A percentile compares a stretch with the other conserved stretches of the same genome.
Evolutionary conservation across 2,329 filamentous ascomycete species (phyloP).

Genomic region (Epichloe sibirici): DNA sequence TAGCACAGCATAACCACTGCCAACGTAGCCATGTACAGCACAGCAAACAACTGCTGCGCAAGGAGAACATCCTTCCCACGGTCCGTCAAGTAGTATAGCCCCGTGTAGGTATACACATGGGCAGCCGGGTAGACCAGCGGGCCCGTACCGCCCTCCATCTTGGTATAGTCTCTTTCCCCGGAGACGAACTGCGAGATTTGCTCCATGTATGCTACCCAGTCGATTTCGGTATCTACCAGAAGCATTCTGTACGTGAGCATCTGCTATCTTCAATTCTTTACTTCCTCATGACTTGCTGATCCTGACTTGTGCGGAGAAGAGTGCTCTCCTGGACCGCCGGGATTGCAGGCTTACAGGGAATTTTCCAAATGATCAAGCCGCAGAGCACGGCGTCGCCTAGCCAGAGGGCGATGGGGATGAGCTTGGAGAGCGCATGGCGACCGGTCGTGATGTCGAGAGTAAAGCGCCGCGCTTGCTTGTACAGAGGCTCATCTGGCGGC

Average conservation of each 20-base stretch:
- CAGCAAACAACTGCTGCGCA: conserved; percentile 76
- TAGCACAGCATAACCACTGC: conserved; percentile 76
- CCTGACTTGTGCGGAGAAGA: too few species aligned
- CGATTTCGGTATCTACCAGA: conserved; percentile 76
- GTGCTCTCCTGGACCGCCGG: too few species aligned
- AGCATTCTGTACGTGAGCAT: not conserved
- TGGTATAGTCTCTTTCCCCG: conserved; percentile 80
- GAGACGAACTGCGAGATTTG: conserved; percentile 68
- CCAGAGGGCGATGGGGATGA: conserved; percentile 50
- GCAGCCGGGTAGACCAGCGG: conserved; percentile 90
- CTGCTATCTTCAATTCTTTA: not conserved
- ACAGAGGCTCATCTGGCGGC: conserved; percentile 12
- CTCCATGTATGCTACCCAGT: conserved; percentile 96
- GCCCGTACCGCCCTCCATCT: conserved; percentile 78
- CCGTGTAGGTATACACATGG: conserved; percentile 83
- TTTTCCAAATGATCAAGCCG: conserved; percentile 61
- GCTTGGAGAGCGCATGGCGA: conserved; percentile 34
- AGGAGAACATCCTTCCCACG: conserved; percentile 61
- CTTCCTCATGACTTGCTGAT: not conserved
- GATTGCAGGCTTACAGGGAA: conserved; percentile 55
- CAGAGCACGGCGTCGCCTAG: conserved; percentile 61
- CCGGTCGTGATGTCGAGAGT: conserved; percentile 34
- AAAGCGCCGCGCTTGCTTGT: conserved; percentile 17
- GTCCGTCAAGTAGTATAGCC: conserved; percentile 66
- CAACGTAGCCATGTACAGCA: conserved; percentile 65